phyloP scores from a whole-genome alignment of 2,329 filamentous ascomycete genomes.

The Cladobotryum mycophilum region DNA sequence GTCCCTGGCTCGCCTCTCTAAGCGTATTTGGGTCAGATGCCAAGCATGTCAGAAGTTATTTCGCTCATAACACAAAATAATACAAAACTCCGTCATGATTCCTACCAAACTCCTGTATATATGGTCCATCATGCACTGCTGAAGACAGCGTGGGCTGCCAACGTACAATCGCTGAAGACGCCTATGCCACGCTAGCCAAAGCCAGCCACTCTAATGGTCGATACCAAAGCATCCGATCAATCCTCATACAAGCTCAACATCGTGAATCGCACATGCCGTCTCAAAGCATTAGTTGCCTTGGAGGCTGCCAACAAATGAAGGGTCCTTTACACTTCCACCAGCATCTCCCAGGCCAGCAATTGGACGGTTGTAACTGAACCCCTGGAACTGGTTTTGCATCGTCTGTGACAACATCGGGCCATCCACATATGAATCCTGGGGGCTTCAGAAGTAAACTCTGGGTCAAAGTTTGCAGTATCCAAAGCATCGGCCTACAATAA shows the following conservation, averaged over 20 bases:
- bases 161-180: not conserved
- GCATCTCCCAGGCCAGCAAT: slow-evolving; percentile 89
- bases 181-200: not conserved
- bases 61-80: not conserved
- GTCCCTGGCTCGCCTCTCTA: not conserved
- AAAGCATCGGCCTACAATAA: slow-evolving; percentile 65
- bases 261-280: not conserved
- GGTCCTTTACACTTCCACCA: slow-evolving; percentile 89
- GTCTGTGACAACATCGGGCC: slow-evolving; percentile 87
- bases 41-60: not conserved
- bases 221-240: not conserved
- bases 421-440: slow-evolving; percentile 88
- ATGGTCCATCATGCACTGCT: slow-evolving; percentile 11
- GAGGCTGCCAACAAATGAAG: slow-evolving; percentile 60
- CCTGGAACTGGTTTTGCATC: slow-evolving; percentile 91
- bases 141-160: slow-evolving; percentile 2
- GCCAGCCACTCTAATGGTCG: not conserved
- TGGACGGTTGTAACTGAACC: slow-evolving; percentile 95
- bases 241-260: not conserved
- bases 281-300: slow-evolving; percentile 20
- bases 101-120: slow-evolving; percentile 13
- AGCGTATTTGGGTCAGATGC: not conserved
- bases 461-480: slow-evolving; percentile 89
- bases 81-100: slow-evolving; percentile 7
- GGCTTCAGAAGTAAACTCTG: slow-evolving; percentile 82